These are phyloP conservation scores for Fusarium nanum DNA, from an alignment of 2,329 filamentous ascomycete genomes.

Conservation along the genomic window DNA sequence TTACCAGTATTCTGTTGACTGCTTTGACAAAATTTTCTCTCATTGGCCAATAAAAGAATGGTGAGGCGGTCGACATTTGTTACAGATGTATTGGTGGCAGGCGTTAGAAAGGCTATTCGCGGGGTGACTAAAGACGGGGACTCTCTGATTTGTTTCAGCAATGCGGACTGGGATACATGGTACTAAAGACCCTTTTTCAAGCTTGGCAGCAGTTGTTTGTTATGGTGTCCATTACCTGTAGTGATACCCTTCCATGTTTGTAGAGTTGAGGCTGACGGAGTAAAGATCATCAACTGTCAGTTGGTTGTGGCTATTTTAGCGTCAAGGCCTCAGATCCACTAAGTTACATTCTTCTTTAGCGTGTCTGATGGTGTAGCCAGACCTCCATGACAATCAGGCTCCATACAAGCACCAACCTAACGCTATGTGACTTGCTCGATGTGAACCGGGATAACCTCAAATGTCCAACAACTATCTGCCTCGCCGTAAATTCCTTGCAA, in stretches of 20 bases:
- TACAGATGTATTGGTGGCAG: background rate
- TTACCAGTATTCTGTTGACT: background rate
- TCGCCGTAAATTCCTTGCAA: background rate
- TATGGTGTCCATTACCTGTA: constrained; percentile 5
- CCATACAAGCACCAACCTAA: background rate
- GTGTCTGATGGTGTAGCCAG: background rate
- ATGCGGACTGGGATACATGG: background rate
- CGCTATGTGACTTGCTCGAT: constrained; percentile 2
- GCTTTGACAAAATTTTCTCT: background rate
- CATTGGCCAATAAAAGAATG: constrained; percentile 8
- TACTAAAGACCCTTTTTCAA: background rate
- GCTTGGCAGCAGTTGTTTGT: background rate
- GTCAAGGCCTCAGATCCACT: constrained; percentile 16
- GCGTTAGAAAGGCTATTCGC: background rate
- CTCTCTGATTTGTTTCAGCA: background rate
- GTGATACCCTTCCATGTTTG: constrained; percentile 8
- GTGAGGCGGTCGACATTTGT: constrained; percentile 19
- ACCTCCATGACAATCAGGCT: background rate
- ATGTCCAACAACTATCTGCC: background rate
- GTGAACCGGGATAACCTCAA: constrained; percentile 3
- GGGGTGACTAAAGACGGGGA: background rate
- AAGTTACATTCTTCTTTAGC: constrained; percentile 4
- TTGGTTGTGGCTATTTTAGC: background rate
- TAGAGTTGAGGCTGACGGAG: constrained; percentile 27
- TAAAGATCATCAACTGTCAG: constrained; percentile 23